phyloP scores from a whole-genome alignment of 208 protist species.

The Crithidia expoeki region DNA sequence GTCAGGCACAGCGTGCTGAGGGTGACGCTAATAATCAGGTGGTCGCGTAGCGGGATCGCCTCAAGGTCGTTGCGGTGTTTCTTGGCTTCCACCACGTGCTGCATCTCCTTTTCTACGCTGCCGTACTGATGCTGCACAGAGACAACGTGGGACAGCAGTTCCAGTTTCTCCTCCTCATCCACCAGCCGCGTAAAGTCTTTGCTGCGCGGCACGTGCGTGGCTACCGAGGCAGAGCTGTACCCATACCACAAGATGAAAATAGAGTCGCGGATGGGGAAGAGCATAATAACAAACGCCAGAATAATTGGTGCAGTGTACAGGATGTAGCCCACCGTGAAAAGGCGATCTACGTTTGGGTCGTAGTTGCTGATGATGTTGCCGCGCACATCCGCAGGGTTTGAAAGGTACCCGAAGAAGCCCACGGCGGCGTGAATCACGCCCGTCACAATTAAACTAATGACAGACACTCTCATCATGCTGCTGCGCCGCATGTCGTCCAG shows the following conservation, averaged over 20 bases:
- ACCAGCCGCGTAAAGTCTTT: constrained; percentile 51
- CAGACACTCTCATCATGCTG: constrained; percentile 67
- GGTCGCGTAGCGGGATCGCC: constrained; percentile 48
- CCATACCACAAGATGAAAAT: constrained; percentile 85
- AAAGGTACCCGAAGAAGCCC: constrained; percentile 78
- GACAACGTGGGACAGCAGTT: constrained; percentile 14
- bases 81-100: constrained; percentile 35
- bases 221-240: constrained; percentile 61
- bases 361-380: constrained; percentile 86
- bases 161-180: constrained; percentile 43
- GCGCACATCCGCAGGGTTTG: constrained; percentile 53
- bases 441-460: constrained; percentile 52
- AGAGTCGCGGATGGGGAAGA: constrained; percentile 80
- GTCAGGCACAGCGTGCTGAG: constrained; percentile 55
- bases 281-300: constrained; percentile 64
- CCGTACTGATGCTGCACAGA: constrained; percentile 16
- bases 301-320: constrained; percentile 67
- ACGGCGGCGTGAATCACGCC: constrained; percentile 65
- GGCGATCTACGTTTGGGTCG: constrained; percentile 57
- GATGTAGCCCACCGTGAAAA: constrained; percentile 67
- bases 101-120: constrained; percentile 19
- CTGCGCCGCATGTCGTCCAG: constrained; percentile 61
- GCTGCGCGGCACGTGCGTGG: constrained; percentile 60
- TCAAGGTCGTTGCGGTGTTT: constrained; percentile 49
- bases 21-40: constrained; percentile 66